Conservation (phyloP, 805 yeast species). For the Lipomyces chichibuensis region DNA sequence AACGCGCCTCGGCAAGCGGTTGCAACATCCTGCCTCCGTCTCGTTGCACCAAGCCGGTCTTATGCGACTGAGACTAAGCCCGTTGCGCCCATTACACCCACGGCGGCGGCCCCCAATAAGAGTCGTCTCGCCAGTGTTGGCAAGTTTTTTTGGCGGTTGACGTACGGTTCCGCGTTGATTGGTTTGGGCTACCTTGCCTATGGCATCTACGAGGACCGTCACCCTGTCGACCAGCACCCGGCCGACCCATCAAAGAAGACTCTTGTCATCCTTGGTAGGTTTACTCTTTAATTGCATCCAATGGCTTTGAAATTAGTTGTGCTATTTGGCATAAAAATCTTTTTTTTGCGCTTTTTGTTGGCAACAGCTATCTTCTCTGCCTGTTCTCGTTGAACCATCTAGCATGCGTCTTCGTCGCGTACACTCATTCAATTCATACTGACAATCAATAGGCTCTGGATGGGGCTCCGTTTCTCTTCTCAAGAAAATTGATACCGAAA, state of each 20-base stretch:
- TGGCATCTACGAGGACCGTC: constrained; percentile 43
- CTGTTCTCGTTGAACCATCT: no score
- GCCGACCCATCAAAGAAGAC: constrained; percentile 67
- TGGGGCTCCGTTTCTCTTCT: constrained; percentile 92
- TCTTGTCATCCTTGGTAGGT: constrained; percentile 62
- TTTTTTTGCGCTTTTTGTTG: not conserved
- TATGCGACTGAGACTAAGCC: not conserved
- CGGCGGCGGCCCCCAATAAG: constrained; percentile 6
- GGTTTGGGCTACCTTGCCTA: constrained; percentile 36
- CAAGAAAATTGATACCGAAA: constrained; percentile 80
- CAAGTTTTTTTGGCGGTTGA: constrained; percentile 26
- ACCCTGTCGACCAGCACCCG: constrained; percentile 47
- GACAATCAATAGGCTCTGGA: constrained; percentile 63
- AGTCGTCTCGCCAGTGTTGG: constrained; percentile 17
- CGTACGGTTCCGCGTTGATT: constrained; percentile 26
- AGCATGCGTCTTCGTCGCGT: not conserved
- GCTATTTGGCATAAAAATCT: not conserved
- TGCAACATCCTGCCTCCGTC: not conserved
- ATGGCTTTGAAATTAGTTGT: not conserved
- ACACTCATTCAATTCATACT: not conserved
- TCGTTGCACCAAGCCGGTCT: constrained; percentile 5
- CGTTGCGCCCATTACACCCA: constrained; percentile 7
- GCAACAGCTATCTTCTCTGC: not conserved
- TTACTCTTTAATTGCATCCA: not conserved
- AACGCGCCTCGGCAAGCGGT: not conserved